Percentiles rank a stretch among this genome's conserved stretches.
Conservation (phyloP, 805 yeast genomes). For the Candida nanaspora region DNA sequence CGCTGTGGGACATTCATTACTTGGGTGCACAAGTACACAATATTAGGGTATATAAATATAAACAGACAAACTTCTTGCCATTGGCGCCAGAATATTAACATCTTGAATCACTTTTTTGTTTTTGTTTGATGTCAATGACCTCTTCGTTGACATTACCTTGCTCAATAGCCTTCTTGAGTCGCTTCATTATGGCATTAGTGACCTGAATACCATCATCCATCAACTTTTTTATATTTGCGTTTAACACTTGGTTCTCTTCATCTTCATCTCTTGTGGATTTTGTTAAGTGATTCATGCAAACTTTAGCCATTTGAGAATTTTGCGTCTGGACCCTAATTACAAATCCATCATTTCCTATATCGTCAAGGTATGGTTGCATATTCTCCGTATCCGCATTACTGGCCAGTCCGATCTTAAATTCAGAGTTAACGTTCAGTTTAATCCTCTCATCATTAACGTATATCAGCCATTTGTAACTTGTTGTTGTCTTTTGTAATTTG, state of each 20-base stretch:
- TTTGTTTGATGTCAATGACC: slow-evolving; percentile 21
- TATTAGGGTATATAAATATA: no score
- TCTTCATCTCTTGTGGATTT: slow-evolving; percentile 6
- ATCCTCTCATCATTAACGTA: slow-evolving; percentile 5
- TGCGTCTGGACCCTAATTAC: slow-evolving; percentile 19
- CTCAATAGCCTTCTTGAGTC: slow-evolving; percentile 15
- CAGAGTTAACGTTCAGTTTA: neutral
- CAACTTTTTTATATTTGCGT: slow-evolving; percentile 15
- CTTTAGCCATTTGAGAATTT: slow-evolving; percentile 14
- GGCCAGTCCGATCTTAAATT: neutral
- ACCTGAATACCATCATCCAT: slow-evolving; percentile 16
- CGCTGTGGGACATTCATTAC: no score
- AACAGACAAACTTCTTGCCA: no score
- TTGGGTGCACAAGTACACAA: no score
- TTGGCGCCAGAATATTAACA: no score
- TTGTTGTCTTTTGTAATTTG: slow-evolving; percentile 1
- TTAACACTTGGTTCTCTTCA: slow-evolving; percentile 10
- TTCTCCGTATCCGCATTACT: slow-evolving; percentile 19
- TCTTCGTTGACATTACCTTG: slow-evolving; percentile 21
- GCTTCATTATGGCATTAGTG: slow-evolving; percentile 11
- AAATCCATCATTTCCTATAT: slow-evolving; percentile 6
- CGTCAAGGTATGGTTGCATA: slow-evolving; percentile 14
- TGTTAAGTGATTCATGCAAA: slow-evolving; percentile 5
- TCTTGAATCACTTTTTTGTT: slow-evolving; percentile 14
- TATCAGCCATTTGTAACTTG: slow-evolving; percentile 5